These are phyloP conservation scores for Ceratobasidium sp. DNA, from an alignment of 1,284 basidiomycete species.

Conservation along the genomic window DNA sequence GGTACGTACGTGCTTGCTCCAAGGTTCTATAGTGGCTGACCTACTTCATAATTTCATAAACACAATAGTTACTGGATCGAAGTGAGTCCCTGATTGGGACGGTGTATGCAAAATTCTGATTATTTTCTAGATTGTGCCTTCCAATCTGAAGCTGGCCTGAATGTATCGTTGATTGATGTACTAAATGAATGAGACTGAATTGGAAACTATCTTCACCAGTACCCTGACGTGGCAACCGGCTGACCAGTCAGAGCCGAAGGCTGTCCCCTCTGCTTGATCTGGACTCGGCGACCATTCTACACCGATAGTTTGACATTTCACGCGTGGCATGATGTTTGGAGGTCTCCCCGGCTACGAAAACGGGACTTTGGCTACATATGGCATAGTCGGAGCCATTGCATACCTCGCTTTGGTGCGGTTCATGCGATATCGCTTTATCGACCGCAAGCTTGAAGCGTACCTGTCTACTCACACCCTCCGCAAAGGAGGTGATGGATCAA, in stretches of 20 bases:
- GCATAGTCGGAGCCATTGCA: neutral
- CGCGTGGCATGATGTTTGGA: neutral
- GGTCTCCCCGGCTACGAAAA: neutral
- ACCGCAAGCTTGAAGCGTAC: neutral
- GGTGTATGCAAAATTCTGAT: neutral
- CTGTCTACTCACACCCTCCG: neutral
- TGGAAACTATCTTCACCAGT: neutral
- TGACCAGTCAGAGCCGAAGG: no score
- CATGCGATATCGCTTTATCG: conserved; percentile 16
- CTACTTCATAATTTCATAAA: no score
- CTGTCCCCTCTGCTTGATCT: neutral
- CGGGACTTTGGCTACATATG: neutral
- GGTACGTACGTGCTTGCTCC: conserved; percentile 49
- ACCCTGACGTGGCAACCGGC: neutral
- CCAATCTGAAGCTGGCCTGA: conserved; percentile 26
- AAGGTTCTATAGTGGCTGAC: no score
- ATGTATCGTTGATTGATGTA: neutral
- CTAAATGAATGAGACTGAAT: neutral
- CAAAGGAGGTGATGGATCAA: conserved; percentile 5
- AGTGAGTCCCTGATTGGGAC: conserved; percentile 7
- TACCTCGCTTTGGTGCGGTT: conserved; percentile 19
- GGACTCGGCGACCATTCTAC: neutral
- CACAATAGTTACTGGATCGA: conserved; percentile 49
- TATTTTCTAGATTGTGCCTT: conserved; percentile 30
- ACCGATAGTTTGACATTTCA: neutral